phyloP scores from a whole-genome alignment of 2,329 filamentous ascomycete species.

The Colletotrichum sp. region DNA sequence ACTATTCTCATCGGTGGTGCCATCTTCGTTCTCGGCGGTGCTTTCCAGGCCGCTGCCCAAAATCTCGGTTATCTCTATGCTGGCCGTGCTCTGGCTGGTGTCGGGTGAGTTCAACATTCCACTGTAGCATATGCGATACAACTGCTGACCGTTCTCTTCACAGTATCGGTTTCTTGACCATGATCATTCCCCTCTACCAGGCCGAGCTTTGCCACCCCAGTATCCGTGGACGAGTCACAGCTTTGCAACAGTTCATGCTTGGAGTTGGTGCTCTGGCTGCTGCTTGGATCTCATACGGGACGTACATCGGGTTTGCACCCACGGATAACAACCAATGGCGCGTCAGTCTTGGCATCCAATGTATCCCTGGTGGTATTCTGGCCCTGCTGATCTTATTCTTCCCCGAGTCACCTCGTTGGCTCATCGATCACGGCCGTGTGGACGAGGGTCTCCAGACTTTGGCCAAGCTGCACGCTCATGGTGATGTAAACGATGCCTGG shows the following conservation, averaged over 20 bases:
- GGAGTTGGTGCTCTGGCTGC: slow-evolving; percentile 77
- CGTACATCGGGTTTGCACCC: slow-evolving; percentile 31
- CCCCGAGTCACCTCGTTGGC: slow-evolving; percentile 76
- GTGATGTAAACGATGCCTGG: slow-evolving; percentile 69
- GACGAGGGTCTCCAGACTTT: slow-evolving; percentile 71
- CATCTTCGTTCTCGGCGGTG: slow-evolving; percentile 75
- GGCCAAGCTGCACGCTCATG: slow-evolving; percentile 72
- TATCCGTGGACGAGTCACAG: slow-evolving; percentile 77
- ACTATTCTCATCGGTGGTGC: slow-evolving; percentile 76
- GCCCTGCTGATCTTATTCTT: slow-evolving; percentile 71
- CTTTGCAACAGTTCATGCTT: slow-evolving; percentile 83
- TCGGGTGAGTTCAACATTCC: slow-evolving; percentile 41
- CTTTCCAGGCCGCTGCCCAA: slow-evolving; percentile 72
- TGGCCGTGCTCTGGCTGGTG: slow-evolving; percentile 72
- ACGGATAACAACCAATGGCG: slow-evolving; percentile 38
- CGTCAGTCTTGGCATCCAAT: slow-evolving; percentile 67
- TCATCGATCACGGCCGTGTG: slow-evolving; percentile 72
- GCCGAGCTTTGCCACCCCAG: slow-evolving; percentile 79
- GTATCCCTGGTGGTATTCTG: slow-evolving; percentile 68
- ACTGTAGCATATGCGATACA: background rate
- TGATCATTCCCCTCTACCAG: slow-evolving; percentile 68
- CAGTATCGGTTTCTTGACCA: slow-evolving; percentile 49
- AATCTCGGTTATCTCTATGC: slow-evolving; percentile 67
- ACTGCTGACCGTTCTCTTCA: background rate
- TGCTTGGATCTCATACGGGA: slow-evolving; percentile 73